Conservation (phyloP, 345 rosid species). For the Salix dunnii region DNA sequence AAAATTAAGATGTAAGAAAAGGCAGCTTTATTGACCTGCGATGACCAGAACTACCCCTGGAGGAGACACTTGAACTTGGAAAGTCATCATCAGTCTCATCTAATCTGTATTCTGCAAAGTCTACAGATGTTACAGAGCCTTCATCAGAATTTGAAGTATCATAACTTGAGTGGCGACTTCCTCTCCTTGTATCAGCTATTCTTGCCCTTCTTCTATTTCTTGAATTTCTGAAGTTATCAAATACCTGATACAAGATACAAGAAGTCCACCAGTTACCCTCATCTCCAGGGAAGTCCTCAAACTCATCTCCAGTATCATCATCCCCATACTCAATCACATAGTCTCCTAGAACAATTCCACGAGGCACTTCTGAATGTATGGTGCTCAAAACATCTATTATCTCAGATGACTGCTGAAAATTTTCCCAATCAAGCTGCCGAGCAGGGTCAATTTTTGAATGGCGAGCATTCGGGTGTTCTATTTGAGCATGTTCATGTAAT, state of each 20-base stretch:
- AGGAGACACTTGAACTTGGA: slow-evolving; percentile 44
- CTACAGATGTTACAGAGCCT: slow-evolving; percentile 80
- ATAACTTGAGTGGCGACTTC: slow-evolving; percentile 59
- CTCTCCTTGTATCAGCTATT: slow-evolving; percentile 66
- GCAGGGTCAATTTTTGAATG: slow-evolving; percentile 91
- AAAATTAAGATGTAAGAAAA: not conserved
- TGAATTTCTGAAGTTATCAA: slow-evolving; percentile 80
- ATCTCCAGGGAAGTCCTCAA: slow-evolving; percentile 72
- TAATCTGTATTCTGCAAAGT: slow-evolving; percentile 71
- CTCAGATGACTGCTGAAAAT: slow-evolving; percentile 95
- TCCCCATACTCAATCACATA: slow-evolving; percentile 96
- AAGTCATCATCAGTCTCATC: slow-evolving; percentile 85
- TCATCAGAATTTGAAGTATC: slow-evolving; percentile 84
- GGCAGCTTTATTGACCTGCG: slow-evolving; percentile 55
- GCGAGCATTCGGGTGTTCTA: slow-evolving; percentile 82
- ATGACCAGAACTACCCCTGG: slow-evolving; percentile 61
- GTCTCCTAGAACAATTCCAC: slow-evolving; percentile 92
- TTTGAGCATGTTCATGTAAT: slow-evolving; percentile 62
- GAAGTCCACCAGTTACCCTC: slow-evolving; percentile 97
- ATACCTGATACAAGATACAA: slow-evolving; percentile 81
- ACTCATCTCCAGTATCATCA: slow-evolving; percentile 81
- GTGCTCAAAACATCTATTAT: slow-evolving; percentile 93
- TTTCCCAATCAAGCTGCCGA: slow-evolving; percentile 90
- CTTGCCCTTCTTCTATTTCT: slow-evolving; percentile 86
- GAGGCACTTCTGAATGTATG: slow-evolving; percentile 93